phyloP scores from a whole-genome alignment of 768 basidiomycete genomes.

The Lentinus tigrinus region DNA sequence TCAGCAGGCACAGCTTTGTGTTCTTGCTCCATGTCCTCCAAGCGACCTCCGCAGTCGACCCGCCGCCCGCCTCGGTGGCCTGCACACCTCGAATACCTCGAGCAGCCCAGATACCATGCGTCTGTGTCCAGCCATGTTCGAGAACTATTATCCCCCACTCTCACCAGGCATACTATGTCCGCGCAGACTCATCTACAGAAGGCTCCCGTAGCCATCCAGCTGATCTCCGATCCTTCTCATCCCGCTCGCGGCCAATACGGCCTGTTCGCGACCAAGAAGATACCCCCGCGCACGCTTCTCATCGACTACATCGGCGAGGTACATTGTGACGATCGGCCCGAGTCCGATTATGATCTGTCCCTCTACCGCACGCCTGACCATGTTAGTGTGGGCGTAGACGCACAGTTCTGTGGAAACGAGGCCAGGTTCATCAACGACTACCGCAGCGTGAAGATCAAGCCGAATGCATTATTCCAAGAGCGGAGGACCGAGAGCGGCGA shows the following conservation, averaged over 20 bases:
- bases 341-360: slow-evolving; percentile 87
- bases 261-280: slow-evolving; percentile 74
- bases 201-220: slow-evolving; percentile 43
- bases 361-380: slow-evolving; percentile 60
- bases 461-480: slow-evolving; percentile 74
- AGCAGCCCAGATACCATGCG: slow-evolving; percentile 50
- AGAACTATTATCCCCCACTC: slow-evolving; percentile 32
- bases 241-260: slow-evolving; percentile 73
- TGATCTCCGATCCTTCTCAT: slow-evolving; percentile 55
- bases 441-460: slow-evolving; percentile 65
- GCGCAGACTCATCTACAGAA: slow-evolving; percentile 36
- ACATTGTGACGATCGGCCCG: slow-evolving; percentile 70
- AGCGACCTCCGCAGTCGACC: not conserved
- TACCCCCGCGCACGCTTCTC: slow-evolving; percentile 63
- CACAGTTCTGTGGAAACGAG: slow-evolving; percentile 75
- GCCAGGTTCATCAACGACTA: slow-evolving; percentile 91
- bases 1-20: not conserved
- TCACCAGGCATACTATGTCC: slow-evolving; percentile 10
- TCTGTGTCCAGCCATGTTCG: slow-evolving; percentile 50
- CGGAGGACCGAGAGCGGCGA: slow-evolving; percentile 53
- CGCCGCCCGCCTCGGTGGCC: slow-evolving; percentile 47
- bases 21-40: not conserved
- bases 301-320: slow-evolving; percentile 84
- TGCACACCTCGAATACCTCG: slow-evolving; percentile 51
- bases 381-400: slow-evolving; percentile 75